phyloP scores from a whole-genome alignment of 2,329 filamentous ascomycete genomes.

The Phaeosphaeriaceae sp. region DNA sequence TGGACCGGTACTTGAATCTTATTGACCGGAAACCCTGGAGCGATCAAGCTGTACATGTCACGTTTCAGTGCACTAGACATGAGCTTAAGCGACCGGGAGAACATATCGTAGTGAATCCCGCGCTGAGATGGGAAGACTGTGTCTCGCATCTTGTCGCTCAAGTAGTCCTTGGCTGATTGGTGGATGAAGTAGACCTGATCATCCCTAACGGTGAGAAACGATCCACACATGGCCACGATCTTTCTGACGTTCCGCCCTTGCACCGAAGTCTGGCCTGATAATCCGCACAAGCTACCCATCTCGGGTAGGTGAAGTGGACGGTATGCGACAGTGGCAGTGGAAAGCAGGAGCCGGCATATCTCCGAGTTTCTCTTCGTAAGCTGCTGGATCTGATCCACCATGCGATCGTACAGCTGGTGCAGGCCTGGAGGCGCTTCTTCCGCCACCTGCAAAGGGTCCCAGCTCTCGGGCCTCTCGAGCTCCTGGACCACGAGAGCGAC shows the following conservation, averaged over 20 bases:
- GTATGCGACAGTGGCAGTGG: slow-evolving; percentile 35
- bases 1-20: slow-evolving; percentile 25
- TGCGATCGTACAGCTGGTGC: slow-evolving; percentile 47
- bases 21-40: slow-evolving; percentile 19
- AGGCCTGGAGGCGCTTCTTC: slow-evolving; percentile 41
- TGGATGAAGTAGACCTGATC: slow-evolving; percentile 14
- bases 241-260: too few relatives aligned
- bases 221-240: too few relatives aligned
- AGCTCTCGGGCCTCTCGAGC: slow-evolving; percentile 33
- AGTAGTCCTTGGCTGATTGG: slow-evolving; percentile 54
- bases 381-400: slow-evolving; percentile 45
- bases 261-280: too few relatives aligned
- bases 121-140: neutral
- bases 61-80: too few relatives aligned
- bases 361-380: slow-evolving; percentile 12
- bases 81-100: neutral
- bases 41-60: slow-evolving; percentile 19
- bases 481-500: slow-evolving; percentile 4
- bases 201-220: slow-evolving; percentile 41
- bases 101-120: neutral
- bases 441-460: slow-evolving; percentile 18
- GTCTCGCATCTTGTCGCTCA: slow-evolving; percentile 36
- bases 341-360: slow-evolving; percentile 38
- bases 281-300: too few relatives aligned
- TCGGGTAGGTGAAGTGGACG: slow-evolving; percentile 1